Conservation (phyloP, 805 yeast species). For the Lipomyces kockii region DNA sequence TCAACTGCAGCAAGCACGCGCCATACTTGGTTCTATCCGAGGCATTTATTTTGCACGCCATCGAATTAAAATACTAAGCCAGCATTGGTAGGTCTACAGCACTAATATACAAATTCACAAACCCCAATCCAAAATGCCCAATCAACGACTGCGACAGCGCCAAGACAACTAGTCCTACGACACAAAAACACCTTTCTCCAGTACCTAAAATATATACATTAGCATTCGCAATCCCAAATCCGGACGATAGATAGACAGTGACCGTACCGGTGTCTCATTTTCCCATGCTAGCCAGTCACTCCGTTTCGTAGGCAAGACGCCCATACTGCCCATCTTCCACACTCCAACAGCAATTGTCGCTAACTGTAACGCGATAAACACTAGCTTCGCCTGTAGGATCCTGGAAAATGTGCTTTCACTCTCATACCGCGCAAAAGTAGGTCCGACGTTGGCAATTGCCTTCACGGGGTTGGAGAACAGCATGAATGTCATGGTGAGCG, state of each 20-base stretch:
- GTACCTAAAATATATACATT: not conserved
- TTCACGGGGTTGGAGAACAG: conserved; percentile 76
- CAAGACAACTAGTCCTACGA: not conserved
- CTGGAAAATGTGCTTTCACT: conserved; percentile 41
- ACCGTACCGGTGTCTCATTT: conserved; percentile 20
- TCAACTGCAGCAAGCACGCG: not conserved
- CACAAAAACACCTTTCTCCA: conserved; percentile 21
- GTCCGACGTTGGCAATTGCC: conserved; percentile 64
- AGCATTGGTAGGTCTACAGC: not conserved
- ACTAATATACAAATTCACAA: not conserved
- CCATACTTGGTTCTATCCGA: not conserved
- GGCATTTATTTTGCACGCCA: not conserved
- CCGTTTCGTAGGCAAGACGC: conserved; percentile 80
- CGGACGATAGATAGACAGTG: not conserved
- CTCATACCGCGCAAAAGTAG: conserved; percentile 54
- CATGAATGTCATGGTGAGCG: conserved; percentile 88
- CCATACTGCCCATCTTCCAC: conserved; percentile 86
- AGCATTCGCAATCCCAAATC: not conserved
- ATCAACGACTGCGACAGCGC: not conserved
- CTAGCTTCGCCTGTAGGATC: conserved; percentile 51
- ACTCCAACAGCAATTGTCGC: conserved; percentile 73
- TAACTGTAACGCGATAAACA: conserved; percentile 55
- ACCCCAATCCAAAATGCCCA: not conserved
- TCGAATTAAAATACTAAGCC: not conserved
- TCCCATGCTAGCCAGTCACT: conserved; percentile 97